phyloP scores from a whole-genome alignment of 257 asterid species.

The Vinca minor region DNA sequence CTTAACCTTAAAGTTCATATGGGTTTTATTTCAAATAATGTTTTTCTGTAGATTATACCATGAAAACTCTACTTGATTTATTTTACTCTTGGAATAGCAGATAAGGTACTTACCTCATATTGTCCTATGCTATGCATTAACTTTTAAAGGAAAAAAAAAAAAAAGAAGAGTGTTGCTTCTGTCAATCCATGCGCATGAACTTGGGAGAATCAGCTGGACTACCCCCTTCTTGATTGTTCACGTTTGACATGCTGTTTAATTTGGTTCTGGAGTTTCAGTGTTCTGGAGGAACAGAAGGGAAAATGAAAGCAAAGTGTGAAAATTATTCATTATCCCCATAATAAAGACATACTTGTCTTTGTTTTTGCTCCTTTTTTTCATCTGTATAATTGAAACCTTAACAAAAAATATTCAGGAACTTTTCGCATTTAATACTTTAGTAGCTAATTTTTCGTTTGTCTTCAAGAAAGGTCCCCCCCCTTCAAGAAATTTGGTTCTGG shows the following conservation, averaged over 20 bases:
- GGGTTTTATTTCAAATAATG: neutral
- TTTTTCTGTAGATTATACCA: neutral
- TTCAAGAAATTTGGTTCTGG: neutral
- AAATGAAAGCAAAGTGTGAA: neutral
- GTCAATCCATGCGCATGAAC: neutral
- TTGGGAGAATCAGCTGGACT: neutral
- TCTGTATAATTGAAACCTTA: neutral
- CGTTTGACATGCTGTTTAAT: neutral
- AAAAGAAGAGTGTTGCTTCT: neutral
- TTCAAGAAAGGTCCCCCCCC: no score
- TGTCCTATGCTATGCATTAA: neutral
- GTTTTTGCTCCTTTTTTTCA: neutral
- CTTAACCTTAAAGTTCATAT: neutral
- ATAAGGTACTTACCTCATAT: neutral
- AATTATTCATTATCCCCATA: neutral
- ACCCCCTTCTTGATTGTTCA: neutral
- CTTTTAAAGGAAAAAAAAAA: neutral
- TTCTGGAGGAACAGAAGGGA: conserved; percentile 1
- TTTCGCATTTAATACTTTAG: neutral
- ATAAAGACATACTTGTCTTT: neutral
- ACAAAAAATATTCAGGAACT: neutral
- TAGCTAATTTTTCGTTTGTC: no score
- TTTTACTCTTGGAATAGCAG: no score
- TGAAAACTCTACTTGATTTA: neutral
- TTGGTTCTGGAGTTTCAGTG: neutral